Evolutionary conservation across 768 basidiomycete genomes (phyloP).

Genomic region (Leccinellum rugosiceps): DNA sequence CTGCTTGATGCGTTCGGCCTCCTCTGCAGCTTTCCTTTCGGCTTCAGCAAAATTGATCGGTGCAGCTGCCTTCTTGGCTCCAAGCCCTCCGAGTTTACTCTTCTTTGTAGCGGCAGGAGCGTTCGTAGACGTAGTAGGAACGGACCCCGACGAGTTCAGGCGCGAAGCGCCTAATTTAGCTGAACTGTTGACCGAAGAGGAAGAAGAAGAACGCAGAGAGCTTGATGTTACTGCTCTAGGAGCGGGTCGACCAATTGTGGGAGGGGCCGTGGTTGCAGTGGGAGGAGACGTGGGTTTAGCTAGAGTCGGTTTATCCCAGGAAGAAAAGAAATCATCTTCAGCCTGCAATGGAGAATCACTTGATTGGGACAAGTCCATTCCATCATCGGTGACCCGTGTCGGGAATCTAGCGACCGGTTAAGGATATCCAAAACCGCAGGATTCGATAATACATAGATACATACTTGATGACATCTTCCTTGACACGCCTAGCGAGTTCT

Average conservation of each 20-base stretch:
- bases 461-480: slow-evolving; percentile 70
- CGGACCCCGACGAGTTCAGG: slow-evolving; percentile 39
- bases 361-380: slow-evolving; percentile 49
- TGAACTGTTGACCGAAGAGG: slow-evolving; percentile 26
- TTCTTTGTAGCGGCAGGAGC: slow-evolving; percentile 49
- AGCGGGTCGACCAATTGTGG: slow-evolving; percentile 54
- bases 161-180: slow-evolving; percentile 42
- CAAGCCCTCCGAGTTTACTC: slow-evolving; percentile 70
- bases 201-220: slow-evolving; percentile 48
- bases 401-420: slow-evolving; percentile 56
- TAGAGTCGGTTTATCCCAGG: slow-evolving; percentile 85
- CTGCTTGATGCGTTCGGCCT: slow-evolving; percentile 88
- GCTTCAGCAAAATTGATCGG: slow-evolving; percentile 94
- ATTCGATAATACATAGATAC: slow-evolving; percentile 18
- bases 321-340: slow-evolving; percentile 95
- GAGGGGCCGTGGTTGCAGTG: slow-evolving; percentile 49
- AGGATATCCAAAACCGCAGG: background rate
- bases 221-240: slow-evolving; percentile 68
- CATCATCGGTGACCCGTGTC: slow-evolving; percentile 76
- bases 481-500: slow-evolving; percentile 76
- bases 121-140: slow-evolving; percentile 27
- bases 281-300: slow-evolving; percentile 53
- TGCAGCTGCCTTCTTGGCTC: slow-evolving; percentile 80
- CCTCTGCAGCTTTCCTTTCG: slow-evolving; percentile 84
- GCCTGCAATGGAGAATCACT: slow-evolving; percentile 41